Evolutionary conservation across 1,139 yeast genomes (phyloP).

Genomic region (Nakaseomyces glabratus): DNA sequence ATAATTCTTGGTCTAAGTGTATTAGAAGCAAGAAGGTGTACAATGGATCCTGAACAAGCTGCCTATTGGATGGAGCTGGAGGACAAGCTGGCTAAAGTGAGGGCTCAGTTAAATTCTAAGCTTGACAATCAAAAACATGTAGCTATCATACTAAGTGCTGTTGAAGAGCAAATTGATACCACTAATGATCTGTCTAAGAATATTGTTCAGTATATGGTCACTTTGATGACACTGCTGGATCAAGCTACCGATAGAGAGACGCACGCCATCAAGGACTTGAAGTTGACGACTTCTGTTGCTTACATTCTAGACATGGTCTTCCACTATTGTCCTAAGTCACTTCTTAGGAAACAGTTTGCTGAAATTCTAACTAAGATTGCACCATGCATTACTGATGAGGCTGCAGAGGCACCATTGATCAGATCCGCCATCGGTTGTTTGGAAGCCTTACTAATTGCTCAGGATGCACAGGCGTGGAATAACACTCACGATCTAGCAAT

Average conservation of each 20-base stretch:
- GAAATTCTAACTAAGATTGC: slow-evolving; percentile 75
- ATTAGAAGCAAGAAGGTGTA: no score
- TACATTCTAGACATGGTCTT: slow-evolving; percentile 75
- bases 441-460: slow-evolving; percentile 70
- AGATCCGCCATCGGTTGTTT: slow-evolving; percentile 80
- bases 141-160: slow-evolving; percentile 70
- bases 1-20: no score
- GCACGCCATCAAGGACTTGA: slow-evolving; percentile 47
- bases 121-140: slow-evolving; percentile 75
- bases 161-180: slow-evolving; percentile 63
- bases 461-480: slow-evolving; percentile 72
- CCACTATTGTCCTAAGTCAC: slow-evolving; percentile 61
- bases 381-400: slow-evolving; percentile 61
- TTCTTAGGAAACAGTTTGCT: slow-evolving; percentile 63
- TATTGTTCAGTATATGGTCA: slow-evolving; percentile 72
- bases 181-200: slow-evolving; percentile 33
- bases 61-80: slow-evolving; percentile 54
- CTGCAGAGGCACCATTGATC: slow-evolving; percentile 75
- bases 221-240: slow-evolving; percentile 72
- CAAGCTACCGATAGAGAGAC: slow-evolving; percentile 51
- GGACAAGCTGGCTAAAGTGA: slow-evolving; percentile 56
- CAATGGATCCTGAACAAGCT: slow-evolving; percentile 36
- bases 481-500: slow-evolving; percentile 41
- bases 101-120: slow-evolving; percentile 64
- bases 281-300: slow-evolving; percentile 64